Percentiles rank a stretch among this genome's conserved stretches.
Evolutionary conservation across 2,329 filamentous ascomycete species (phyloP).

Genomic region (Aspergillus arachidicola): DNA sequence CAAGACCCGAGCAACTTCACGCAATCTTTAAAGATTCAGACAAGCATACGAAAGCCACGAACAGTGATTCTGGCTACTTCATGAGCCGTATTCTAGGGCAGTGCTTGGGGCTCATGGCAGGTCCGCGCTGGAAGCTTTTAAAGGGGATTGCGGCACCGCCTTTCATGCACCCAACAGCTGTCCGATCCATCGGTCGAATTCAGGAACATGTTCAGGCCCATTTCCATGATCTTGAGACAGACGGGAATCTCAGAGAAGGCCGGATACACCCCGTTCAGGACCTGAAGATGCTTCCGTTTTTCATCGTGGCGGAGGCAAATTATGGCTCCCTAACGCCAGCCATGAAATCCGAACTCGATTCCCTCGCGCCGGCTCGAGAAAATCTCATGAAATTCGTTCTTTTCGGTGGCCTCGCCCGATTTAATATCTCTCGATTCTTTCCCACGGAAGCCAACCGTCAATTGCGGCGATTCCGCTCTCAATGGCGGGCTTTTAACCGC

Average conservation of each 20-base stretch:
- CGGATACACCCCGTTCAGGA: constrained; percentile 30
- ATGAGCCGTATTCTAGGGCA: constrained; percentile 46
- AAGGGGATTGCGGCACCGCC: background rate
- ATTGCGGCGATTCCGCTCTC: constrained; percentile 31
- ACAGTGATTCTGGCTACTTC: constrained; percentile 47
- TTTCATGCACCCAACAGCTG: constrained; percentile 4
- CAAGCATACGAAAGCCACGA: constrained; percentile 45
- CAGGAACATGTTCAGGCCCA: constrained; percentile 7
- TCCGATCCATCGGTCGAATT: constrained; percentile 3
- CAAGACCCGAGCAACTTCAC: constrained; percentile 37
- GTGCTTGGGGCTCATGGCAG: constrained; percentile 46
- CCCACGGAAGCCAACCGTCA: constrained; percentile 24
- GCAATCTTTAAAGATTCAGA: constrained; percentile 49
- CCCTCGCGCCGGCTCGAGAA: constrained; percentile 30
- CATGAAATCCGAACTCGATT: constrained; percentile 26
- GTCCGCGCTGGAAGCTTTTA: constrained; percentile 1
- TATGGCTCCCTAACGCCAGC: constrained; percentile 37
- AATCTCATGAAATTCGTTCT: constrained; percentile 38
- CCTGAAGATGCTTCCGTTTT: constrained; percentile 42
- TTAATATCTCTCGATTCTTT: constrained; percentile 19
- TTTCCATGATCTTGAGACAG: background rate
- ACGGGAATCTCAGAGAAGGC: background rate
- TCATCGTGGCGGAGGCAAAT: constrained; percentile 40
- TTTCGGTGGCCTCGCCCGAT: constrained; percentile 37
- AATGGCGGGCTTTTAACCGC: constrained; percentile 42